Evolutionary conservation across 306 rosid species (phyloP), one percentile per base, ranked within the genome.

Genomic region (Cicer bijugum): DNA sequence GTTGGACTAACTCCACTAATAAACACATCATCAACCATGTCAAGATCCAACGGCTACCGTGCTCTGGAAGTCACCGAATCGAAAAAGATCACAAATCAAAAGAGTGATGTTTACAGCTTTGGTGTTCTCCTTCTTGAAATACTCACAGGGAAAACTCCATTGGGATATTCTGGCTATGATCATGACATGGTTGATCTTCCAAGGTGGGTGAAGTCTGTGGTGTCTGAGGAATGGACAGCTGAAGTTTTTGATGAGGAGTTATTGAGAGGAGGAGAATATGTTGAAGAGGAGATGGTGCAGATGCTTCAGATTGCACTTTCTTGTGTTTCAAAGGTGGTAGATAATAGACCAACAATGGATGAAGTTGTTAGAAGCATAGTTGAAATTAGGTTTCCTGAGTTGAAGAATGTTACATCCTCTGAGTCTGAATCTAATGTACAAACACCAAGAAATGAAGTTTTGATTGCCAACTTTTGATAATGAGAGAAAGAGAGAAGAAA

Each of bases 281-380:
- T 67, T 38, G 92, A 90, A 79, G 96, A 90, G 71, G 89, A 90
- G 66, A 88, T 90, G 92, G 89, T 88, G 53, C 91, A 86, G 78
- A 80, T 85, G 91, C 87, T 90, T 68, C 92, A 88, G 81, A 75
- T 88, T 77, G 91, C 89, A 11, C 17, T 90, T 38, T 85, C 91
- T 1, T 90, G 91, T 75, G 92, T 82, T 14, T 67, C 86, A 3
- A 88, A 76, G 76, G 9, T 42, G 35, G 88, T 86, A 38, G 92
- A 86, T 33, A 35, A 73, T 17, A 89, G 92, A 16, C 96, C 96
- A 33, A 78, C 35, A n/a, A 90, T 90, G 84, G 85, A 66, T 28
- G 85, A 81, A 48, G 80, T 65, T 67, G 88, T 78, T 9, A 74
- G 74, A 67, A 88, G 76, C 72, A 76, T 90, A 37, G 91, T 79